phyloP scores from a whole-genome alignment of 176 grass and related monocot species.

The Oryza brachyantha region DNA sequence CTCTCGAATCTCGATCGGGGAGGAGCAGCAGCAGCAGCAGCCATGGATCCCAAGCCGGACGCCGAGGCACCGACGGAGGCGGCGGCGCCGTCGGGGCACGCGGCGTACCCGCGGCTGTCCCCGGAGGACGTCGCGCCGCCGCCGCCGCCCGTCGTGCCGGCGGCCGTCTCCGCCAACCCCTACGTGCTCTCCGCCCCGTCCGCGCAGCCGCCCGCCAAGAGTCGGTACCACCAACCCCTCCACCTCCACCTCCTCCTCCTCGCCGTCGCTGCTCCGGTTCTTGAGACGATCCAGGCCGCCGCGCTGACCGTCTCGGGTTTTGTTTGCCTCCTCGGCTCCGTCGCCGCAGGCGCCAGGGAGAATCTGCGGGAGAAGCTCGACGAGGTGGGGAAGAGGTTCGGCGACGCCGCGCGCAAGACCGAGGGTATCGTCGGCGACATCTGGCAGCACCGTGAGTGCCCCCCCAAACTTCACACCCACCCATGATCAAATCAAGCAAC shows the following conservation, averaged over 20 bases:
- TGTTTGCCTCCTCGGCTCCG: background rate
- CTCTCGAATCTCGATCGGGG: background rate
- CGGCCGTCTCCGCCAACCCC: conserved; percentile 39
- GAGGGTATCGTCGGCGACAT: conserved; percentile 58
- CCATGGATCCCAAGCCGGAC: conserved; percentile 39
- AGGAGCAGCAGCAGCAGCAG: background rate
- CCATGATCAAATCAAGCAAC: background rate
- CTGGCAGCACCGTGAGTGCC: conserved; percentile 54
- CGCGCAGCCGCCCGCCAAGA: conserved; percentile 31
- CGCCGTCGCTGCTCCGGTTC: background rate
- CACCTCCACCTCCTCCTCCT: too few relatives aligned
- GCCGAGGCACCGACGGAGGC: background rate
- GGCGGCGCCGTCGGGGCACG: conserved; percentile 6
- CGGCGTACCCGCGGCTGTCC: conserved; percentile 47
- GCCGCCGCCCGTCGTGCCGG: conserved; percentile 38
- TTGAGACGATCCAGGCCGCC: background rate
- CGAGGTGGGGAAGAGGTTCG: conserved; percentile 45
- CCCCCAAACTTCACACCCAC: background rate
- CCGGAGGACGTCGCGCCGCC: conserved; percentile 49
- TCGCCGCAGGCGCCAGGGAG: conserved; percentile 24
- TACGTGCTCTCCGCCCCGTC: conserved; percentile 41
- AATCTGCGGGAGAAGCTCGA: conserved; percentile 47
- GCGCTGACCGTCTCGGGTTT: background rate
- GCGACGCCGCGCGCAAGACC: conserved; percentile 52
- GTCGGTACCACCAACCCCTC: background rate